A percentile compares a stretch with the other conserved stretches of the same genome.
Conservation (phyloP, 257 asterid species). For the Solanum gandarillasii region DNA sequence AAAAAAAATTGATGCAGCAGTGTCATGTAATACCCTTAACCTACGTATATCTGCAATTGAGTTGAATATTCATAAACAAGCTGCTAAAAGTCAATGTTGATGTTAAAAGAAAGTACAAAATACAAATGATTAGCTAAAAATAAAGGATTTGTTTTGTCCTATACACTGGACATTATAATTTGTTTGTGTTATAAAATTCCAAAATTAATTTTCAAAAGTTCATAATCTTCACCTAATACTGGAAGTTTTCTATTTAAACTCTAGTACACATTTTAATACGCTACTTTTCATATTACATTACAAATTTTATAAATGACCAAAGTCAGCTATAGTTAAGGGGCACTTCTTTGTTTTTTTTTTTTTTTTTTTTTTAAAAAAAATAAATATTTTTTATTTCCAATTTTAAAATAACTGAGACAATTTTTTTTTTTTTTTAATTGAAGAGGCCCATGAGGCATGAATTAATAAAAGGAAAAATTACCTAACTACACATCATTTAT, state of each 20-base stretch:
- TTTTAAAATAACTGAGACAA: no score
- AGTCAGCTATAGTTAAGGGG: background rate
- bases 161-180: background rate
- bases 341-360: background rate
- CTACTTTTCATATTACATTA: background rate
- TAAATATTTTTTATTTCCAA: no score
- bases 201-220: background rate
- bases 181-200: background rate
- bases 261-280: background rate
- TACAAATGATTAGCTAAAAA: conserved; percentile 5
- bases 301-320: background rate
- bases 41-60: background rate
- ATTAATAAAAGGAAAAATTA: no score
- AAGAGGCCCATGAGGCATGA: no score
- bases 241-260: conserved; percentile 6
- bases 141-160: conserved; percentile 15
- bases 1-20: no score
- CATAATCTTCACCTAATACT: conserved; percentile 10
- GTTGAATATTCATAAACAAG: background rate
- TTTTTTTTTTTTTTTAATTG: no score
- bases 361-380: no score
- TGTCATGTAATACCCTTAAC: background rate
- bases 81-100: conserved; percentile 1
- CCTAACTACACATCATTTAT: no score
- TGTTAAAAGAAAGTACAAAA: background rate